Conservation (phyloP, 2,329 filamentous ascomycete genomes). For the Cercospora berteroae region DNA sequence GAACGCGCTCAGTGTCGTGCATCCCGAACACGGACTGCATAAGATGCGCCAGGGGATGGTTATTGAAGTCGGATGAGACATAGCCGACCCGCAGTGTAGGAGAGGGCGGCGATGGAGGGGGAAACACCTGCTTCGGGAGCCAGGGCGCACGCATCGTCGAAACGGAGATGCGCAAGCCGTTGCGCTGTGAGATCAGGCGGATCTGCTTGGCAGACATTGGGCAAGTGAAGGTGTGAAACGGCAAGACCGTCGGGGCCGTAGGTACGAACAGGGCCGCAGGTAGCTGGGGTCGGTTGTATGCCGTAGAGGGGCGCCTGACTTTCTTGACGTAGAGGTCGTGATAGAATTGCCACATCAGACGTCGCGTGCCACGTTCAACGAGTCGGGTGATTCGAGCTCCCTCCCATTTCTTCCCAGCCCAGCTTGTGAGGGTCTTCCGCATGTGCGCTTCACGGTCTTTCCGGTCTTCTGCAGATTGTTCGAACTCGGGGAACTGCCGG, state of each 20-base stretch:
- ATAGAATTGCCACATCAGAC: constrained; percentile 82
- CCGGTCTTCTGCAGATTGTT: constrained; percentile 34
- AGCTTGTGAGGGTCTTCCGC: constrained; percentile 40
- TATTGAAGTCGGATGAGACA: constrained; percentile 97
- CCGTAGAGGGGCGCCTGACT: constrained; percentile 54
- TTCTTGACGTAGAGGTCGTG: constrained; percentile 70
- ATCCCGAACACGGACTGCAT: constrained; percentile 99
- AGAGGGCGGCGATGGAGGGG: constrained; percentile 77
- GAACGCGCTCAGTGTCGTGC: constrained; percentile 70
- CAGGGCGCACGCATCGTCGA: constrained; percentile 84
- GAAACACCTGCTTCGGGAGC: constrained; percentile 77
- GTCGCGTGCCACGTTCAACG: constrained; percentile 77
- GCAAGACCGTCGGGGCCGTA: constrained; percentile 86
- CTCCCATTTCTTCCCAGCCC: constrained; percentile 80
- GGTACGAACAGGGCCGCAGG: constrained; percentile 74
- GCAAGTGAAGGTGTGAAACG: constrained; percentile 97
- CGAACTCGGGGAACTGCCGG: constrained; percentile 47
- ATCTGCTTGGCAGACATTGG: constrained; percentile 89
- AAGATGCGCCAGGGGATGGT: constrained; percentile 90
- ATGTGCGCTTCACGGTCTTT: constrained; percentile 41
- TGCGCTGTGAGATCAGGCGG: constrained; percentile 89
- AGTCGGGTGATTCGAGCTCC: constrained; percentile 80
- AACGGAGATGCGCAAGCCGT: constrained; percentile 87
- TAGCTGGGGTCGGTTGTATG: constrained; percentile 70
- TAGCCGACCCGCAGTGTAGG: constrained; percentile 91